Evolutionary conservation across 129 eudicot species (phyloP), one percentile per base, ranked within the genome.

Genomic region (Centrapalus pauciflorus): DNA sequence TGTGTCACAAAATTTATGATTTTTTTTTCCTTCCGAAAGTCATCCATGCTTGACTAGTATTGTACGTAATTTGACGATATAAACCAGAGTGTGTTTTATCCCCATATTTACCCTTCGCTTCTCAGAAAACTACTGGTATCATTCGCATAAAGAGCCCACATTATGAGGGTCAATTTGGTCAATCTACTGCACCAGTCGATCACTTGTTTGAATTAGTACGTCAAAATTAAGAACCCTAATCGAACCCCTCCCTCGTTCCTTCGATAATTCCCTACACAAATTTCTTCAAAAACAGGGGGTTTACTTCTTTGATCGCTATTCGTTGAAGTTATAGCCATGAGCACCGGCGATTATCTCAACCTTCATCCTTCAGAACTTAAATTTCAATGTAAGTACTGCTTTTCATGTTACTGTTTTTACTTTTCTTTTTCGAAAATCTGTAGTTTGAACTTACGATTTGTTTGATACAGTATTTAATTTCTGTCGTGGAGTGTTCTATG

Each of bases 331-430:
- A 12, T 17, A 76, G 83, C 16, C 80, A 88, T 82, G 95, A 81
- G 79, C 66, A 77, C 93, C 13, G 95, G 95, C 16, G 96, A 89
- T 52, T 81, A 77, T 28, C 82, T 93, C 65, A 72, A 61, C 29
- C 82, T 93, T 71, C 87, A 93, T 25, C 96, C 98, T 52, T 75
- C 95, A 2, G 98, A 93, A 61, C 91, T 93, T 63, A 93, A 89
- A 78, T 93, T 93, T 71, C 95, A 83, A 66, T 86, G 98, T 93
- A 82, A 86, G 82, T 64, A 7, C 64, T 29, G 12, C 4, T 11
- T 0, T 16, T 12, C 9, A 57, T n/a, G 6, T 29, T 29, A 8
- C 62, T 45, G 52, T 45, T 55, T 12, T 56, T n/a, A 5, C 21
- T n/a, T 19, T 56, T 56, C 19, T 29, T 67, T 21, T 66, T 17